Base-by-base conservation (phyloP, 495 filamentous ascomycete species). In the Xylaria nigripes region DNA sequence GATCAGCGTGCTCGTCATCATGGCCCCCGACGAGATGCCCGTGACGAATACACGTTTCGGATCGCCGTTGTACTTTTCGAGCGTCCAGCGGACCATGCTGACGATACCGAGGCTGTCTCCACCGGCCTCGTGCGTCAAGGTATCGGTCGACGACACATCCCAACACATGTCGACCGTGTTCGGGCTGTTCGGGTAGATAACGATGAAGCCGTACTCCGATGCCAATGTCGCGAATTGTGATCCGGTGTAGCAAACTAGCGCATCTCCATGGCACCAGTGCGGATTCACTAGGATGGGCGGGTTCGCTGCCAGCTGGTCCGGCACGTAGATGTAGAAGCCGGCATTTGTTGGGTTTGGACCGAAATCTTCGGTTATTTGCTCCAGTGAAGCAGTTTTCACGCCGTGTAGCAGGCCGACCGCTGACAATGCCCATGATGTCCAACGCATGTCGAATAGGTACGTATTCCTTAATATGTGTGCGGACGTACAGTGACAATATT, bases 71-170 rank as follows among this genome's bases (percentile, higher is more conserved):
- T 78, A 77, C 25, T 70, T 70, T 1, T 60, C 42, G 1, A 75
- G 66, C 0, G 72, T 70, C 62, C 69, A 78, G 7, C 59, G 71
- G 6, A 84, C 81, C 82, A 86, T 85, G 63, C 73, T 81, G 45
- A 72, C 77, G 47, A 86, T 83, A 19, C 75, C 74, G 41, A 76
- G 70, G 56, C 74, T 77, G 62, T 85, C 80, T 25, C 77, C 76
- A 7, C 80, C 79, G n/a, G 76, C 79, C 42, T 79, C 66, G 60
- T 80, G 80, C 24, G 73, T 79, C 7, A 84, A 68, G 2, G 80
- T 71, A 13, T 68, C 69, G 9, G 70, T 63, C 1, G 76, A 80
- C 22, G 74, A 75, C 38, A 83, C 78, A 54, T 86, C 82, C 80
- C 81, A 86, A 46, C 68, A 70, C 44, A 78, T 69, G 43, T 77